Evolutionary conservation across 75 land plant genomes (phyloP), one percentile per base, ranked within the genome.

Genomic region (Picea glauca): DNA sequence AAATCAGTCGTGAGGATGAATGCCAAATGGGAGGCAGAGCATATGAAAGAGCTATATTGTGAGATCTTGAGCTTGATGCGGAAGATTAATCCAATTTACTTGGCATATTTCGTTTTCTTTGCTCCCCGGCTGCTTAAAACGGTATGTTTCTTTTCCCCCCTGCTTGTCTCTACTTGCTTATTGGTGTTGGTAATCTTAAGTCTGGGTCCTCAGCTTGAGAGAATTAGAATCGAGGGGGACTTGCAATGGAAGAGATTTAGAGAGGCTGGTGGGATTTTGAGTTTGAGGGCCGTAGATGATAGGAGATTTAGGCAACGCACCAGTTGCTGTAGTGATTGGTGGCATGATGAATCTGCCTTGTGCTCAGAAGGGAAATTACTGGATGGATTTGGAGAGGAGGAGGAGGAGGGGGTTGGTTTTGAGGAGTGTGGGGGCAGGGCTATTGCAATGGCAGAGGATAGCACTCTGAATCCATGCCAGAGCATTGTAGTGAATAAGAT

Each of bases 201-300:
- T 31, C 11, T 75, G 18, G 76, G 76, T 56, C 76, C 76, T 75
- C 76, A 75, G 15, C 60, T 75, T 23, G 76, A 75, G 59, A 75
- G 76, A 58, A 54, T 75, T 17, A 75, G 76, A 50, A 4, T 75
- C 7, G 76, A 75, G 20, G 60, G 35, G 5, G 33, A 30, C 7
- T 54, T 75, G 13, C 76, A 57, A 31, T 75, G 76, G 76, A 54
- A 21, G 56, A 75, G 76, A 8, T 31, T 75, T 54, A 54, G 32
- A 23, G 76, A 75, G 5, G 59, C 76, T 30, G 11, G 60, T 54
- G 9, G 17, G 43, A 30, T 20, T 20, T 20, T 18, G 63, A 62
- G 63, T 21, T 21, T 62, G n/a, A 62, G 8, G 23, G n/a, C 5
- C 20, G 4, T 20, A 5, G 63, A 62, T 62, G 59, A 62, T 17